Evolutionary conservation across 371 early-diverging fungal genomes (phyloP).

Genomic region (Lichtheimia corymbifera): DNA sequence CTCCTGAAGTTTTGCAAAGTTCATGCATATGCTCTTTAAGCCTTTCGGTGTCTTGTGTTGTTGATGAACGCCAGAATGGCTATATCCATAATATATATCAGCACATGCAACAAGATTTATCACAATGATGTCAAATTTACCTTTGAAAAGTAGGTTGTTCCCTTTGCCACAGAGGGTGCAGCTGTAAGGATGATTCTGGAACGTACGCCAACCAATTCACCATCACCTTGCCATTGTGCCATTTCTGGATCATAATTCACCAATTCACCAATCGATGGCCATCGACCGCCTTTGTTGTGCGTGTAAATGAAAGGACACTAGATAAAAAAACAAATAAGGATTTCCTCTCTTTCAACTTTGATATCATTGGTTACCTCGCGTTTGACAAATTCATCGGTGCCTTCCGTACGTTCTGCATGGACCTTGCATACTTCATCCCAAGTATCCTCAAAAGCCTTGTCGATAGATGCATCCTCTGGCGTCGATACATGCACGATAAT

Average conservation of each 20-base stretch:
- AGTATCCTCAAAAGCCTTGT: conserved; percentile 22
- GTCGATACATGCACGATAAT: conserved; percentile 25
- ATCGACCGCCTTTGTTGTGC: conserved; percentile 15
- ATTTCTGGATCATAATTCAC: conserved; percentile 45
- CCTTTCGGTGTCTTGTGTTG: conserved; percentile 8
- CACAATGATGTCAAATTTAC: conserved; percentile 7
- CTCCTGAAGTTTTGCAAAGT: conserved; percentile 27
- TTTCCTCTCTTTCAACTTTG: not conserved
- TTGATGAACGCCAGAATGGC: conserved; percentile 31
- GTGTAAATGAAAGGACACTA: conserved; percentile 46
- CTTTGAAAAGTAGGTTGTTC: conserved; percentile 26
- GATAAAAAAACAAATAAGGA: not conserved
- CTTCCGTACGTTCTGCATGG: conserved; percentile 32
- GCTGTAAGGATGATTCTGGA: conserved; percentile 36
- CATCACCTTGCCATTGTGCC: conserved; percentile 54
- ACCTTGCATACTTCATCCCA: conserved; percentile 38
- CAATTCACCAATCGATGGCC: conserved; percentile 38
- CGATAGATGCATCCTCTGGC: conserved; percentile 8
- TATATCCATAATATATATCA: not conserved
- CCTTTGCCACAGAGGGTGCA: not conserved
- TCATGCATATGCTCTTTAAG: conserved; percentile 16
- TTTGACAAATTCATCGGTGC: conserved; percentile 26
- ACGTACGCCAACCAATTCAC: conserved; percentile 44
- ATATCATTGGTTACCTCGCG: conserved; percentile 25
- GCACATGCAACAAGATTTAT: too few relatives aligned